A percentile compares a stretch with the other conserved stretches of the same genome.
These are phyloP conservation scores for Fusarium guadeloupense DNA, from an alignment of 2,329 filamentous ascomycete species.

Conservation along the genomic window DNA sequence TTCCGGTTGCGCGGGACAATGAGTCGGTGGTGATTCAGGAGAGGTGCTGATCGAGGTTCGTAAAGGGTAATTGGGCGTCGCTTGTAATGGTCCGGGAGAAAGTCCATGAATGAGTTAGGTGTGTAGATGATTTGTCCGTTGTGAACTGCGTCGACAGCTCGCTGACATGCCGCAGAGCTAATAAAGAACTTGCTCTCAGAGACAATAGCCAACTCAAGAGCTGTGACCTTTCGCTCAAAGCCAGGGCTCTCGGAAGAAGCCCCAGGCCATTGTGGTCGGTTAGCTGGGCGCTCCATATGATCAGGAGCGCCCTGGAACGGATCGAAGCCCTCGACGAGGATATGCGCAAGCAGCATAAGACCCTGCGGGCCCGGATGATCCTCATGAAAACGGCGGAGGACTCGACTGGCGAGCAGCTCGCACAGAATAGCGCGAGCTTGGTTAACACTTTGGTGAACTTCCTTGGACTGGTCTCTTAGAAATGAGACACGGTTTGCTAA, in stretches of 20 bases:
- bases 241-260: constrained; percentile 48
- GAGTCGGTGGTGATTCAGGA: constrained; percentile 76
- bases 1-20: constrained; percentile 75
- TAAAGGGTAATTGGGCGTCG: constrained; percentile 75
- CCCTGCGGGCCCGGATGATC: constrained; percentile 70
- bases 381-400: constrained; percentile 74
- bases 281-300: constrained; percentile 62
- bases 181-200: constrained; percentile 76
- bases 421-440: constrained; percentile 73
- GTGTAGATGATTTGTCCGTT: constrained; percentile 75
- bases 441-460: constrained; percentile 75
- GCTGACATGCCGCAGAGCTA: constrained; percentile 71
- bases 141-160: constrained; percentile 76
- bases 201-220: constrained; percentile 76
- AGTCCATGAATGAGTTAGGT: constrained; percentile 74
- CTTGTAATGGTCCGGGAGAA: constrained; percentile 78
- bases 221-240: constrained; percentile 67
- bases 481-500: constrained; percentile 77
- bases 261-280: constrained; percentile 52
- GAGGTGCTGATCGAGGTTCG: constrained; percentile 69
- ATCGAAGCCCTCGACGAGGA: constrained; percentile 76
- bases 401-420: constrained; percentile 72
- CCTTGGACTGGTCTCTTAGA: constrained; percentile 70
- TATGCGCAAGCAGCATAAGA: constrained; percentile 71
- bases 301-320: constrained; percentile 75